A percentile compares a stretch with the other conserved stretches of the same genome.
Conservation (phyloP, 805 yeast genomes). For the Blastobotrys parvus region DNA sequence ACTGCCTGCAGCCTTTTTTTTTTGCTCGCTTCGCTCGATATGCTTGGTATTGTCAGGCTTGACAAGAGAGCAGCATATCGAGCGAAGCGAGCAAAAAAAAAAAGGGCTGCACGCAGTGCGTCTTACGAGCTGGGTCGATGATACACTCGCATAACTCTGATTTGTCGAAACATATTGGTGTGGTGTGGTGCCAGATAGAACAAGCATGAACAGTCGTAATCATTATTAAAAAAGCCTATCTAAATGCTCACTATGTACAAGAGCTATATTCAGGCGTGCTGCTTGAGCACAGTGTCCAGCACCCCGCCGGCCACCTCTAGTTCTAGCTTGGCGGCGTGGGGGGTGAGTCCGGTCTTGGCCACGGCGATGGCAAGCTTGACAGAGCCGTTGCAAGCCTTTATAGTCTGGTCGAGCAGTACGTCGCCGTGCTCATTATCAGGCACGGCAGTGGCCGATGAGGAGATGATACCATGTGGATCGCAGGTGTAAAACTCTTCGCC, state of each 20-base stretch:
- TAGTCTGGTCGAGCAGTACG: constrained; percentile 9
- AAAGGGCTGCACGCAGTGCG: no score
- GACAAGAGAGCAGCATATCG: no score
- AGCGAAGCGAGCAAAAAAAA: no score
- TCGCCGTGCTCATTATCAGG: background rate
- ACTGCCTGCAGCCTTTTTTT: no score
- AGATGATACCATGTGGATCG: background rate
- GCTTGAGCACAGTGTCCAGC: constrained; percentile 4
- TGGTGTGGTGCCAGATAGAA: no score
- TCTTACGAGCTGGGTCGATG: no score
- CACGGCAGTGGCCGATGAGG: background rate
- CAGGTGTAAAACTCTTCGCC: constrained; percentile 7
- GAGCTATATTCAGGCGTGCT: background rate
- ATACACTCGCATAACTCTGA: no score
- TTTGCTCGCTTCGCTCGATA: no score
- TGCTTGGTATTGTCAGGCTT: no score
- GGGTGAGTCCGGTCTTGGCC: constrained; percentile 15
- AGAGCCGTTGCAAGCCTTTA: constrained; percentile 11
- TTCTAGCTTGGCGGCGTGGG: constrained; percentile 7
- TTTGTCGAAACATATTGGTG: no score
- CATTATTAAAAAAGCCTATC: background rate
- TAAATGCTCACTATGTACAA: background rate
- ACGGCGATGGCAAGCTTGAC: constrained; percentile 19
- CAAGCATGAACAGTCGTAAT: background rate
- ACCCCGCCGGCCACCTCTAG: constrained; percentile 10